Evolutionary conservation across 164 flowering plant species (phyloP), one percentile per base, ranked within the genome.

Genomic region (Dillenia suffruticosa): DNA sequence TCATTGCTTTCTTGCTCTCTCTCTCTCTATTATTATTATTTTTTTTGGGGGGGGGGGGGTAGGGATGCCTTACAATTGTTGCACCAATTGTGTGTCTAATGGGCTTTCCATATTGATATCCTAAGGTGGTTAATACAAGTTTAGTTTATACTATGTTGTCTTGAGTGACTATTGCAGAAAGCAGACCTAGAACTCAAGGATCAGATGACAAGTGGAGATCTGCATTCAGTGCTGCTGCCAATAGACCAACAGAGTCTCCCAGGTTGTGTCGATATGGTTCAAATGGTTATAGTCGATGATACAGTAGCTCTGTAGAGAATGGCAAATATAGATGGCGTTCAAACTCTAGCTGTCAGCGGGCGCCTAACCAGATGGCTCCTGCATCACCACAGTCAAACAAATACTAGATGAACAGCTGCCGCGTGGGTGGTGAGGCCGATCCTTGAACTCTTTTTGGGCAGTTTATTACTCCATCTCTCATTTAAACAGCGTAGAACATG

Each of bases 201-300:
- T 65, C 87, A 46, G 90, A 86, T n/a, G 96, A 88, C 60, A 96
- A 92, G 51, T 92, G 98, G 98, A 84, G 88, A 68, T 72, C 87
- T 51, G 98, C 98, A 63, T 92, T 92, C 66, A 89, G 89, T 72
- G 84, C 92, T 44, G 96, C 98, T 46, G 94, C 95, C 45, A 89
- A 84, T 76, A 95, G 92, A 19, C 76, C 71, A 3, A 22, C 64
- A n/a, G 87, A 82, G 49, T 59, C 67, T 14, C 47, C 69, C 61
- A 55, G 48, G 19, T 73, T 68, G 15, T 74, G 76, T n/a, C 76
- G 87, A 50, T 78, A 76, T 24, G 64, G 71, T 9, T 70, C 88
- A 57, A 87, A 79, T 58, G 88, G 96, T 56, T 89, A 86, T 70
- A 83, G 91, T 61, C 76, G 93, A 44, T 81, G 80, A n/a, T 70